phyloP scores from a whole-genome alignment of 176 grass and related monocot genomes.

The Triticum monococcum region DNA sequence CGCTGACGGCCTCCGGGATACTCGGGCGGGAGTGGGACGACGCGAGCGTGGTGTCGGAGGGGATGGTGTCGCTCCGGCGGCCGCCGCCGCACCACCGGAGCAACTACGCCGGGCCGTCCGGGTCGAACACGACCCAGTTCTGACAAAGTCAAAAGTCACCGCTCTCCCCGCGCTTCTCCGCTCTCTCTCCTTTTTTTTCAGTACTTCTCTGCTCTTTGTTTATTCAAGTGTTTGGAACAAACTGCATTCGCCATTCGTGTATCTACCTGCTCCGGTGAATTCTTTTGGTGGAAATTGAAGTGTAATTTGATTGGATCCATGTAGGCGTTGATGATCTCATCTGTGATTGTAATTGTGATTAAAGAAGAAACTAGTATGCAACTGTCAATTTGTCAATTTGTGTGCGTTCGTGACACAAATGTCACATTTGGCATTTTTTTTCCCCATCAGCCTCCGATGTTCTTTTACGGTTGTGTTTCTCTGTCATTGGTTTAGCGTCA shows the following conservation, averaged over 20 bases:
- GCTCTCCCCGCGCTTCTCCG: neutral
- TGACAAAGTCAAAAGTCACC: conserved; percentile 48
- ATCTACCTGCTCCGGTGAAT: neutral
- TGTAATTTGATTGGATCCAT: conserved; percentile 34
- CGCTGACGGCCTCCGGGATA: neutral
- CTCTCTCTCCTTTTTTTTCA: too few species aligned
- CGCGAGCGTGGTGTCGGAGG: conserved; percentile 57
- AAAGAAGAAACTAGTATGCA: neutral
- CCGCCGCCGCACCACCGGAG: conserved; percentile 40
- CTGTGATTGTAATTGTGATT: conserved; percentile 1
- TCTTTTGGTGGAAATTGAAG: conserved; percentile 33
- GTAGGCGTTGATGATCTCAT: neutral
- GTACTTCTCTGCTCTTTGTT: neutral
- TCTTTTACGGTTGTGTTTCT: neutral
- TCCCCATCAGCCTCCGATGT: neutral
- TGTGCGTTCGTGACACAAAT: neutral
- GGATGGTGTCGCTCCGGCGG: conserved; percentile 50
- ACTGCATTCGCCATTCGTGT: neutral
- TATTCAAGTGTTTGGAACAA: conserved; percentile 3
- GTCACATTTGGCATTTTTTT: neutral
- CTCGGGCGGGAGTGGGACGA: conserved; percentile 36
- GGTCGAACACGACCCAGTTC: conserved; percentile 60
- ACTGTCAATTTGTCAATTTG: neutral
- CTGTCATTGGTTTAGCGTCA: neutral
- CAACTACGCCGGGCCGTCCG: conserved; percentile 36